Base-by-base conservation (phyloP, 2,329 filamentous ascomycete species). In the Ophiocordyceps robertsii region DNA sequence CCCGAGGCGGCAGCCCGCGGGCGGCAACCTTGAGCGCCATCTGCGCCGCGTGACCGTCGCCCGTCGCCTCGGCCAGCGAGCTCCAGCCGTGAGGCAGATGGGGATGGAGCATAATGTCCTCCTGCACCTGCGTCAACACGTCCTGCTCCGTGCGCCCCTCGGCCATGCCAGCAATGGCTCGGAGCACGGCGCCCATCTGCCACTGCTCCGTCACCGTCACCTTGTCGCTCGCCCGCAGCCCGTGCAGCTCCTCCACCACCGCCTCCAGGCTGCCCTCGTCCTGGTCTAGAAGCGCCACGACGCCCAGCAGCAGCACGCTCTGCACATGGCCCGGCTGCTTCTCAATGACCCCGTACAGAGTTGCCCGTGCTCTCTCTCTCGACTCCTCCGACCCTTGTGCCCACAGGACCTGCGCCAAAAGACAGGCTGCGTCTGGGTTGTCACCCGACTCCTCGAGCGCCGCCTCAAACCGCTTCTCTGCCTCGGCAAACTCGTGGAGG, bases 401-500 rank as follows among this genome's bases (percentile, higher is more conserved):
- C 90, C 92, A 98, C 0, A 96, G 72, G 0, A 96, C 84, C 61
- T 96, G 87, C 0, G 89, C 84, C 12, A 96, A 70, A 12, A 95
- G 70, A 54, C 89, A 95, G 0, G 88, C 80, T 1, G 90, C 82
- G 55, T 95, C 88, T 0, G 89, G 83, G 47, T 87, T 80, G 32
- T 75, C 75, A 29, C 75, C 66, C 1, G 84, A 87, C 57, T 94
- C 88, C 43, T 80, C 71, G 8, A 96, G 69, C 0, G 88, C 88
- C 3, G 77, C 70, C 48, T 86, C 78, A 60, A 98, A 94, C 63
- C 83, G 88, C 11, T 73, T 69, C 24, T 95, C 78, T 0, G 88
- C 83, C 40, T 77, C 73, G 35, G 80, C 73, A 49, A 82, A 73
- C 21, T 80, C 67, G 21, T 75, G 65, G 29, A 69, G 63, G 57